These are phyloP conservation scores for Alternaria hordeiaustralica DNA, from an alignment of 2,329 filamentous ascomycete genomes.

Conservation along the genomic window DNA sequence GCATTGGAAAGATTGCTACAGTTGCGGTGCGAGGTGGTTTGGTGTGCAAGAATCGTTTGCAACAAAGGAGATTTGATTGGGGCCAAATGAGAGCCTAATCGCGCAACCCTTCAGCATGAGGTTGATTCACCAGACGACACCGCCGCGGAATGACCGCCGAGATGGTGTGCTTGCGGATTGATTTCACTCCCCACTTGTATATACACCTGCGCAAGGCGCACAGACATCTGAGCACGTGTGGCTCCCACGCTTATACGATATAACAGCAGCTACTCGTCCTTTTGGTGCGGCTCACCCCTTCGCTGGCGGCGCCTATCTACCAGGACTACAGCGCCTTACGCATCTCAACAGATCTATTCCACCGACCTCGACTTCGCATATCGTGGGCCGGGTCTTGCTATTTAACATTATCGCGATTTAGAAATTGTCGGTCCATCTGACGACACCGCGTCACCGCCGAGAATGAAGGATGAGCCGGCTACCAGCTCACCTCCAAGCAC, in stretches of 20 bases:
- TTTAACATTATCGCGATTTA: background rate
- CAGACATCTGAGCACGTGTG: background rate
- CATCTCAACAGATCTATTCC: background rate
- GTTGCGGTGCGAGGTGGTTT: background rate
- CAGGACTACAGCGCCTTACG: background rate
- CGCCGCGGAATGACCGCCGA: background rate
- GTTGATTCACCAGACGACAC: background rate
- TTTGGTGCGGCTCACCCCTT: background rate
- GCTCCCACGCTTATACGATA: background rate
- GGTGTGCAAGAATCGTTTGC: background rate
- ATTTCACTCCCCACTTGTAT: background rate
- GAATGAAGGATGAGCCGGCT: background rate
- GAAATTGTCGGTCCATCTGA: background rate
- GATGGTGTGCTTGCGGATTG: no score
- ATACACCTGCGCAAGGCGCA: background rate
- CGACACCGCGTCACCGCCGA: background rate
- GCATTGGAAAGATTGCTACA: background rate
- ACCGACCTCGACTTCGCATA: background rate
- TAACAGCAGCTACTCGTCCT: background rate
- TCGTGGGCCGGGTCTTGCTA: background rate
- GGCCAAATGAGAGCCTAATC: background rate
- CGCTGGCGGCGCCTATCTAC: background rate
- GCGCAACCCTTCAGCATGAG: background rate
- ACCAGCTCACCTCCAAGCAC: background rate
- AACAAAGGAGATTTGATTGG: background rate